Evolutionary conservation across 352 stramenopile genomes (phyloP), one percentile per base, ranked within the genome.

Genomic region (Globisporangium rhizosaccharum): DNA sequence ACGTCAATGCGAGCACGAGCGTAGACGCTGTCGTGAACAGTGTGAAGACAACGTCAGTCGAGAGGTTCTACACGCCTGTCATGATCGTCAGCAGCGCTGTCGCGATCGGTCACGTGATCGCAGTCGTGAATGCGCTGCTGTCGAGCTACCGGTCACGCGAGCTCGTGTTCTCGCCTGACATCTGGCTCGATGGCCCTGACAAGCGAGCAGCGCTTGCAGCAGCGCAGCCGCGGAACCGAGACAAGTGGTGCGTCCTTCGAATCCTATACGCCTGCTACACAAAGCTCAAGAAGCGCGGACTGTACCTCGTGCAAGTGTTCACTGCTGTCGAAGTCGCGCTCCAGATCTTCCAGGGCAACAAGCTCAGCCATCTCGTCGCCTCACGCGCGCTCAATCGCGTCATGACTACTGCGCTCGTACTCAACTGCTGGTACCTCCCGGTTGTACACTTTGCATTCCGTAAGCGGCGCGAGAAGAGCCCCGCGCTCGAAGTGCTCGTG

Each of bases 311-410:
- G 5, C 57, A 63, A 7, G 57, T 63, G 3, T 44, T 56, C 5
- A 45, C 56, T 15, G 26, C 62, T 3, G 44, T 68, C 25, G 53
- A 75, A 30, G 44, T 75, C 18, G 54, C 51, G 14, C 23, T 67
- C n/a, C 64, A 75, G 52, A 61, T 57, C 17, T 73, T 60, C 56
- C 67, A 73, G 47, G 49, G 48, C 14, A 53, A 51, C 63, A 68
- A 65, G 10, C 42, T 71, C 7, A 68, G 56, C 37, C 37, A 52
- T 2, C 26, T 68, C 17, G 50, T 74, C 18, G 45, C 56, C 7
- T 59, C 33, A 3, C 12, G 26, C 8, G 59, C 55, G 56, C 60
- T 74, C 52, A 74, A 74, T 39, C 59, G 57, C 4, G 23, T 62
- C 28, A 54, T 64, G 47, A n/a, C 36, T 0, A 15, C 42, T 1